Evolutionary conservation across 2,329 filamentous ascomycete species (phyloP).

Genomic region (Cladosporium sp.): DNA sequence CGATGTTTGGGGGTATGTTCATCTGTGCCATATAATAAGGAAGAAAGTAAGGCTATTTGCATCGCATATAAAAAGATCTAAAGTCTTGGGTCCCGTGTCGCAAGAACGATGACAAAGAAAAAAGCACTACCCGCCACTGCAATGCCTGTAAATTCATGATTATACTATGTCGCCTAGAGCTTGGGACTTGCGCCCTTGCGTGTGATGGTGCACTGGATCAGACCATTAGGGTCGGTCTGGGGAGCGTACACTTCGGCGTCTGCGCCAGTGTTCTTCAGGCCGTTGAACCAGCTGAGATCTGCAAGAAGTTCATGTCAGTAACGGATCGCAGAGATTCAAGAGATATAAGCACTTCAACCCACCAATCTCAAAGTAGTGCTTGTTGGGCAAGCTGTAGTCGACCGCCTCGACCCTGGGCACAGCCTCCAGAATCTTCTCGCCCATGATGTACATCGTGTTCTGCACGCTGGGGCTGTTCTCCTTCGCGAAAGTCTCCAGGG

Average conservation of each 20-base stretch:
- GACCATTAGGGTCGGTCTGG: slow-evolving; percentile 87
- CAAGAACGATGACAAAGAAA: neutral
- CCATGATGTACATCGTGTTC: slow-evolving; percentile 99
- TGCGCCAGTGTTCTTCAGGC: slow-evolving; percentile 88
- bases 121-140: neutral
- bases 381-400: slow-evolving; percentile 88
- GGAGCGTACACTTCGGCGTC: slow-evolving; percentile 95
- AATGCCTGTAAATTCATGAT: neutral
- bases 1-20: neutral
- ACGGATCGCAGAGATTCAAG: neutral
- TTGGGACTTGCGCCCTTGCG: slow-evolving; percentile 46
- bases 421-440: slow-evolving; percentile 75
- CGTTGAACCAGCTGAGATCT: slow-evolving; percentile 98
- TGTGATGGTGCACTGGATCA: slow-evolving; percentile 90
- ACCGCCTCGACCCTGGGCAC: slow-evolving; percentile 72
- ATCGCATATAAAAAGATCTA: slow-evolving; percentile 1
- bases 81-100: neutral
- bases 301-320: slow-evolving; percentile 6
- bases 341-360: slow-evolving; percentile 41
- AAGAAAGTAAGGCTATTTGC: neutral
- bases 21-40: slow-evolving; percentile 1
- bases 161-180: neutral
- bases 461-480: slow-evolving; percentile 93
- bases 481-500: slow-evolving; percentile 85
- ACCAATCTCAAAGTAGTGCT: slow-evolving; percentile 98